Evolutionary conservation across 345 rosid species (phyloP).

Genomic region (Erysimum cheiranthoides): DNA sequence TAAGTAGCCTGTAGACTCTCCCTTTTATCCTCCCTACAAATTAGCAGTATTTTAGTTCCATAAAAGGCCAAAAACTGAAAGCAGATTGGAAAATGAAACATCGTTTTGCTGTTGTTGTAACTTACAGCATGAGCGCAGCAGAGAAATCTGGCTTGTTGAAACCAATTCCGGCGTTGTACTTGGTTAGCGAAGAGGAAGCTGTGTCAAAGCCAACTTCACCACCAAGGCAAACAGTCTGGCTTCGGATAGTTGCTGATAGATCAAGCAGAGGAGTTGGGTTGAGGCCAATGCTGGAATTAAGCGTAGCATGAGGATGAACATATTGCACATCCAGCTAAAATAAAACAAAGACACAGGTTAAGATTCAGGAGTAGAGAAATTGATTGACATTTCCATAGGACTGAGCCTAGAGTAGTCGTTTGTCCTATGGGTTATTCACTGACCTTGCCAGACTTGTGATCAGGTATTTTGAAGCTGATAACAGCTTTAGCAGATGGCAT

Average conservation of each 20-base stretch:
- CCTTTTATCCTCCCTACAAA: conserved; percentile 72
- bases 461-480: conserved; percentile 75
- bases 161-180: conserved; percentile 75
- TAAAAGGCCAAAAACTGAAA: background rate
- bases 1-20: conserved; percentile 74
- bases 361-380: background rate
- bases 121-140: conserved; percentile 74
- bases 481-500: conserved; percentile 65
- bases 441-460: conserved; percentile 96
- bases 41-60: background rate
- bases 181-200: conserved; percentile 67
- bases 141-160: conserved; percentile 69
- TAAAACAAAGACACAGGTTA: conserved; percentile 23
- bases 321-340: conserved; percentile 81
- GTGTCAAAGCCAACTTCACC: conserved; percentile 84
- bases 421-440: conserved; percentile 44
- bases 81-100: background rate
- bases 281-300: conserved; percentile 77
- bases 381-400: conserved; percentile 4
- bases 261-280: conserved; percentile 77
- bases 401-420: background rate
- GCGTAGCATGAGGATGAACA: conserved; percentile 73
- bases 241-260: conserved; percentile 78
- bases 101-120: conserved; percentile 6
- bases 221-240: conserved; percentile 63